These are phyloP conservation scores for Ophiobolus disseminans DNA, from an alignment of 2,329 filamentous ascomycete genomes.

Conservation along the genomic window DNA sequence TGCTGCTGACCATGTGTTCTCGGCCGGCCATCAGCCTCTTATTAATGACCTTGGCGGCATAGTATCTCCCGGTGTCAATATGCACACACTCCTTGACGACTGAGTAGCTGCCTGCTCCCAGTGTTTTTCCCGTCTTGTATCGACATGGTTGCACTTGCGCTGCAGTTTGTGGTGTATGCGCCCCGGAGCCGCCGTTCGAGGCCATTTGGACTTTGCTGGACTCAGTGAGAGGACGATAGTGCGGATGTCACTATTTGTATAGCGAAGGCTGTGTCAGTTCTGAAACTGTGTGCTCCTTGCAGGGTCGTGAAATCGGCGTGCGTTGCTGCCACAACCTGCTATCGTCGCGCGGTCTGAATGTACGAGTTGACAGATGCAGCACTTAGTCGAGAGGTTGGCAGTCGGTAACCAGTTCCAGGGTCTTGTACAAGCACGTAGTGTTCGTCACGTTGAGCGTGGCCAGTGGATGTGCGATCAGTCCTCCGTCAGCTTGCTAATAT, in stretches of 20 bases:
- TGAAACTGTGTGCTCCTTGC: no score
- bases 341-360: no score
- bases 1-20: constrained; percentile 84
- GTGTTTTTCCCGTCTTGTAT: constrained; percentile 98
- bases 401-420: no score
- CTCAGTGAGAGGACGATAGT: no score
- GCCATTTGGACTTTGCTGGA: constrained; percentile 33
- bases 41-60: constrained; percentile 99
- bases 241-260: no score
- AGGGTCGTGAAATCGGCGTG: no score
- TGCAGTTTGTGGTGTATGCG: constrained; percentile 41
- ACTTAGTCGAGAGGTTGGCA: no score
- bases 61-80: constrained; percentile 96
- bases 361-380: no score
- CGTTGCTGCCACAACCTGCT: no score
- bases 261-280: no score
- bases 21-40: constrained; percentile 96
- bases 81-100: constrained; percentile 99
- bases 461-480: neutral
- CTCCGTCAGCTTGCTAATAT: constrained; percentile 7
- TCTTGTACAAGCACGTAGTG: no score
- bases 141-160: constrained; percentile 87
- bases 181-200: constrained; percentile 42
- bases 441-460: neutral
- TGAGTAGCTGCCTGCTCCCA: constrained; percentile 95